Conservation (phyloP, 2,329 filamentous ascomycete genomes). For the Diaporthe ampelina region DNA sequence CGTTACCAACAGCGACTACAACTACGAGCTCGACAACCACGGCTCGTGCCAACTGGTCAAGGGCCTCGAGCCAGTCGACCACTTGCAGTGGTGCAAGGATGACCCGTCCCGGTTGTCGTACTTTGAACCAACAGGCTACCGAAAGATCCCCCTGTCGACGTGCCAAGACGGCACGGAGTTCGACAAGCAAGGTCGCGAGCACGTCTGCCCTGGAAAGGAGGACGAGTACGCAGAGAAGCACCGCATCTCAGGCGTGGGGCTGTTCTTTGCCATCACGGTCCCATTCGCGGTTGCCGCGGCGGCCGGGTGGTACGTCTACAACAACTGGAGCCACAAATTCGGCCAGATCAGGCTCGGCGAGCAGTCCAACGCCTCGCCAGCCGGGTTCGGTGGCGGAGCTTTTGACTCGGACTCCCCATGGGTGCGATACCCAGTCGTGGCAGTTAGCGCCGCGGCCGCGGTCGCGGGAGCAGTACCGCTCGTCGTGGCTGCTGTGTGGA, state of each 20-base stretch:
- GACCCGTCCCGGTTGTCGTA: constrained; percentile 82
- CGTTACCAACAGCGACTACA: constrained; percentile 79
- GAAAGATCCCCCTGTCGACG: constrained; percentile 89
- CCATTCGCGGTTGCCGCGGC: constrained; percentile 79
- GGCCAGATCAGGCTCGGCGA: constrained; percentile 94
- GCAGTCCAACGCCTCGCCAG: constrained; percentile 46
- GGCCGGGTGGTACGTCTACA: constrained; percentile 87
- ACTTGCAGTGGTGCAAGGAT: constrained; percentile 64
- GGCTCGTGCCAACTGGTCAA: constrained; percentile 83
- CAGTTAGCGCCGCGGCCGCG: constrained; percentile 74
- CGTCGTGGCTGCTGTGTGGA: constrained; percentile 80
- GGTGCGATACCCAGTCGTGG: constrained; percentile 86
- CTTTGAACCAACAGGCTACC: constrained; percentile 88
- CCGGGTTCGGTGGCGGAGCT: constrained; percentile 52
- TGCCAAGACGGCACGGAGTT: constrained; percentile 82
- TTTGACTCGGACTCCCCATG: constrained; percentile 81
- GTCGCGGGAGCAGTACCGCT: constrained; percentile 76
- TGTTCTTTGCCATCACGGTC: constrained; percentile 88
- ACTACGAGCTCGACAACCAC: constrained; percentile 85
- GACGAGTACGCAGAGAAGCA: constrained; percentile 82
- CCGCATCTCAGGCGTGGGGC: constrained; percentile 76
- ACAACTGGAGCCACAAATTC: constrained; percentile 89
- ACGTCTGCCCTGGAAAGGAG: constrained; percentile 83
- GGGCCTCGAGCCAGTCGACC: constrained; percentile 74
- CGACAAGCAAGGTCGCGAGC: constrained; percentile 74